Percentiles rank a stretch among this genome's conserved stretches.
Conservation (phyloP, 805 yeast genomes). For the Torulaspora delbrueckii region DNA sequence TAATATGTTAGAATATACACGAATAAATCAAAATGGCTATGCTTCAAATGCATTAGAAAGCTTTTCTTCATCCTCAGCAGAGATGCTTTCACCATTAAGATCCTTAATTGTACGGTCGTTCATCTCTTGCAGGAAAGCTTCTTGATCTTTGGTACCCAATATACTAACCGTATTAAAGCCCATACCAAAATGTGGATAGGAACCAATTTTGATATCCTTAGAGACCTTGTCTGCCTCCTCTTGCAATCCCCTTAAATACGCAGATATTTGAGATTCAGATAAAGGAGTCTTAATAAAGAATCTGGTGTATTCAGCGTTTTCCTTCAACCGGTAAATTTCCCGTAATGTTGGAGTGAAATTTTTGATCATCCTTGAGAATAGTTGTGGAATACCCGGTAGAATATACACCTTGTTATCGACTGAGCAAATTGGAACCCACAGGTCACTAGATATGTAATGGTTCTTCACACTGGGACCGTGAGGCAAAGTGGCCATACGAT, state of each 20-base stretch:
- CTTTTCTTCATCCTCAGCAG: constrained; percentile 50
- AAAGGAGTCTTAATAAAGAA: constrained; percentile 57
- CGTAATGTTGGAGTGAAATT: constrained; percentile 39
- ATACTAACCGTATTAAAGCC: constrained; percentile 67
- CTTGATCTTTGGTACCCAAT: constrained; percentile 49
- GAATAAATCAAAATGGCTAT: background rate
- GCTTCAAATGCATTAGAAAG: constrained; percentile 22
- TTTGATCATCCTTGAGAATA: constrained; percentile 53
- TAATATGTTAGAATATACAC: background rate
- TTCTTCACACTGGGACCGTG: constrained; percentile 42
- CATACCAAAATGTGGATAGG: constrained; percentile 73
- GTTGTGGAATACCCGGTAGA: constrained; percentile 79
- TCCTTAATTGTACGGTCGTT: constrained; percentile 44
- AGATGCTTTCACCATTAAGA: constrained; percentile 54
- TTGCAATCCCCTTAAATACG: constrained; percentile 53
- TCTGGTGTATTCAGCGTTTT: constrained; percentile 36
- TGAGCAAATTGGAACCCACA: constrained; percentile 84
- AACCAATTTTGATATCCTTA: constrained; percentile 61
- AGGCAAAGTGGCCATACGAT: constrained; percentile 80
- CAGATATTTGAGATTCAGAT: constrained; percentile 66
- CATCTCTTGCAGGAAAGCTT: constrained; percentile 39
- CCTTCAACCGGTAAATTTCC: constrained; percentile 38
- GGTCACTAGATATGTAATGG: constrained; percentile 44
- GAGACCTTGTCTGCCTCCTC: constrained; percentile 32
- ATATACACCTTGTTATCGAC: constrained; percentile 61